phyloP scores from a whole-genome alignment of 2,329 filamentous ascomycete genomes.

The Alternaria sp. region DNA sequence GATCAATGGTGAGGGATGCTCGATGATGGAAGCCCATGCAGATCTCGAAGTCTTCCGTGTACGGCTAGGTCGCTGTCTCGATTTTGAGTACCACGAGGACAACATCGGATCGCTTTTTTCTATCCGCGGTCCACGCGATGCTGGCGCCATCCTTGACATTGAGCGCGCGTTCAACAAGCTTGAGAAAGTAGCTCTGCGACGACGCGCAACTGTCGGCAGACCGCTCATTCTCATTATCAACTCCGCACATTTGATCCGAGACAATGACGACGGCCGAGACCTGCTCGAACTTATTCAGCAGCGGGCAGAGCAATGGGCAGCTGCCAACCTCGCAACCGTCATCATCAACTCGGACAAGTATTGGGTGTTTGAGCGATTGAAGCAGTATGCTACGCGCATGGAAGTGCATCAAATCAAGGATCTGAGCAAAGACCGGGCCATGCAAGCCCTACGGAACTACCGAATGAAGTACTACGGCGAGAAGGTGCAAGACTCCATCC shows the following conservation, averaged over 20 bases:
- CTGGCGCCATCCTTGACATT: constrained; percentile 90
- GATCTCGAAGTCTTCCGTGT: constrained; percentile 95
- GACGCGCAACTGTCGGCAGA: constrained; percentile 65
- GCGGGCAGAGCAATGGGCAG: constrained; percentile 94
- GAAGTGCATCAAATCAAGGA: constrained; percentile 88
- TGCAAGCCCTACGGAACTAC: constrained; percentile 78
- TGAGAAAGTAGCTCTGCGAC: constrained; percentile 86
- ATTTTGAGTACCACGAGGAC: constrained; percentile 97
- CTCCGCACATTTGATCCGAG: constrained; percentile 86
- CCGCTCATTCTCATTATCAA: constrained; percentile 95
- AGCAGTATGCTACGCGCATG: constrained; percentile 92
- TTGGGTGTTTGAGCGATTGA: constrained; percentile 96
- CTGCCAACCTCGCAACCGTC: constrained; percentile 85
- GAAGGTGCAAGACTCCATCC: constrained; percentile 57
- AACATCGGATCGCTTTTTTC: constrained; percentile 97
- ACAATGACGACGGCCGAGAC: constrained; percentile 92
- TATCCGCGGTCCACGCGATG: constrained; percentile 89
- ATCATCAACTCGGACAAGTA: constrained; percentile 98
- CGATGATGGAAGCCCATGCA: constrained; percentile 96
- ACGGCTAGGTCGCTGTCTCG: constrained; percentile 87
- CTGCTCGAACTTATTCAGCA: constrained; percentile 94
- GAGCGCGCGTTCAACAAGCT: constrained; percentile 97
- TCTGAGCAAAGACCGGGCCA: constrained; percentile 77
- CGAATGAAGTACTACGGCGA: constrained; percentile 79
- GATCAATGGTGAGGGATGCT: constrained; percentile 83